Evolutionary conservation across 305 asterid genomes (phyloP).

Genomic region (Fraxinus dipetala): DNA sequence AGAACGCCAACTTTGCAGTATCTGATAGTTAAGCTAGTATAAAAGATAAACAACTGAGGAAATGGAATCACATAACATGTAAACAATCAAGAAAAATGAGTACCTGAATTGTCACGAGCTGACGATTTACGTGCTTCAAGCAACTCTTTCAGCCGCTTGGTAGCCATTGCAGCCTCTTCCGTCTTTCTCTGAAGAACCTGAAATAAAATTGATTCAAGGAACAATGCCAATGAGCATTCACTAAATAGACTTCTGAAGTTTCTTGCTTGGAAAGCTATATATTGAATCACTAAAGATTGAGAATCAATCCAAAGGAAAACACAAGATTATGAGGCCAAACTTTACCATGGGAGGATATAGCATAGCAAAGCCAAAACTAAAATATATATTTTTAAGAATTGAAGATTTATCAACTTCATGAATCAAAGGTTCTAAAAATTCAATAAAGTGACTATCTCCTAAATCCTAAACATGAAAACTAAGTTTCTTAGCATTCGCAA

Average conservation of each 20-base stretch:
- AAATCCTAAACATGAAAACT: not conserved
- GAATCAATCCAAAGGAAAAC: not conserved
- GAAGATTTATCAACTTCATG: not conserved
- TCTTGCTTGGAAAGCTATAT: not conserved
- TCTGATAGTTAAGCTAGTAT: not conserved
- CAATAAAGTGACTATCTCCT: not conserved
- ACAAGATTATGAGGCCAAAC: not conserved
- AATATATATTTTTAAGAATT: not conserved
- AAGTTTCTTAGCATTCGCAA: not conserved
- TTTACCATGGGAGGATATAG: not conserved
- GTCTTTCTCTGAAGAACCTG: constrained; percentile 99
- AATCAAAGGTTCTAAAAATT: not conserved
- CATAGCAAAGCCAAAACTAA: not conserved
- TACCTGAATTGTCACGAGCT: constrained; percentile 84
- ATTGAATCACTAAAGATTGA: not conserved
- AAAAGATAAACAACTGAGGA: not conserved
- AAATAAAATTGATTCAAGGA: constrained; percentile 24
- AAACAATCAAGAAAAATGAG: constrained; percentile 18
- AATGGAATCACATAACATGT: not conserved
- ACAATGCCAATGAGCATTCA: not conserved
- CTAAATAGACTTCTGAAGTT: not conserved
- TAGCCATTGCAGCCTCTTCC: constrained; percentile 99
- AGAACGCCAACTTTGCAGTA: not conserved
- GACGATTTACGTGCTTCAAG: constrained; percentile 96
- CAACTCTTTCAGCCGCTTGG: constrained; percentile 94